These are phyloP conservation scores for Prototheca cutis DNA, from an alignment of 163 green algal species.

Conservation along the genomic window DNA sequence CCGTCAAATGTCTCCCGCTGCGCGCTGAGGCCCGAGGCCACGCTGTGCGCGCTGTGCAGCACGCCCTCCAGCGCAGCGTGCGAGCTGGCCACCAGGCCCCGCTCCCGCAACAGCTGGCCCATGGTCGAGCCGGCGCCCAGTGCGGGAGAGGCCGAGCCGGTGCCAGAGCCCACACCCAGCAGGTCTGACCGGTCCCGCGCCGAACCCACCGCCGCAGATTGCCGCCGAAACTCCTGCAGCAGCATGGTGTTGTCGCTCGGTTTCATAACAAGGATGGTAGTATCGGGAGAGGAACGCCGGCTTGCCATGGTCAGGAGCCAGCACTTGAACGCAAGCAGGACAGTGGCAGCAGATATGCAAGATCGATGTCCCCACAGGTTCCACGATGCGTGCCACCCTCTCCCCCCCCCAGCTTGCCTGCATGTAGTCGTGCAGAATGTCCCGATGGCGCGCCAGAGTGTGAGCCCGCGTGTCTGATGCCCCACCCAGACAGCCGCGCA, in stretches of 20 bases:
- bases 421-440: constrained; percentile 74
- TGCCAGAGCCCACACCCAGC: constrained; percentile 37
- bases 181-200: constrained; percentile 68
- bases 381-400: too few species aligned
- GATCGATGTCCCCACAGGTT: too few species aligned
- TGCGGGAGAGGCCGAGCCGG: constrained; percentile 1
- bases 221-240: constrained; percentile 70
- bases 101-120: constrained; percentile 73
- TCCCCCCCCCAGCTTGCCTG: too few species aligned
- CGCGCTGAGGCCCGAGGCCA: constrained; percentile 51
- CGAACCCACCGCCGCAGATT: constrained; percentile 46
- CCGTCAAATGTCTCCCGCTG: constrained; percentile 75
- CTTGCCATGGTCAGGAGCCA: too few species aligned
- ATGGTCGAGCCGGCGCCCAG: constrained; percentile 23
- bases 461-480: constrained; percentile 58
- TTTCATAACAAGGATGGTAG: too few species aligned
- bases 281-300: too few species aligned
- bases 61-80: constrained; percentile 67
- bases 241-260: too few species aligned
- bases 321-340: too few species aligned
- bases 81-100: constrained; percentile 37
- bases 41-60: constrained; percentile 56
- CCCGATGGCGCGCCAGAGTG: constrained; percentile 77
- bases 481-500: constrained; percentile 39
- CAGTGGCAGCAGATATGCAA: too few species aligned